Evolutionary conservation across 345 rosid genomes (phyloP), one percentile per base, ranked within the genome.

Genomic region (Gossypioides kirkii): DNA sequence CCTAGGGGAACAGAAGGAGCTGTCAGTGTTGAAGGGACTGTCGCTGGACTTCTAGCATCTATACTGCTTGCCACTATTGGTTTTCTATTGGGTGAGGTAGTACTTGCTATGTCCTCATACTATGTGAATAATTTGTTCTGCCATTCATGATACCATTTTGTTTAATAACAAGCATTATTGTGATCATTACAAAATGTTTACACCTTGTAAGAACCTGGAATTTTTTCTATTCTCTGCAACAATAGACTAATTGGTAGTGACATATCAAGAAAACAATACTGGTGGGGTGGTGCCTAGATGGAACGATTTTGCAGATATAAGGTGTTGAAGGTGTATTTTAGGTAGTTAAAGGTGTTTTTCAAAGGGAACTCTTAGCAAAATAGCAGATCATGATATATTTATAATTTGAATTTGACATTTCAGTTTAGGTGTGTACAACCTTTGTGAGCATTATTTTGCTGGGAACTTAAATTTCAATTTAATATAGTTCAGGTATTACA

Each of bases 1-100:
- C 98, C 98, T 60, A 86, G 94, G 79, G 99, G 98, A 79, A 91
- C 98, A 0, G 99, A 95, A 81, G 99, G 99, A 62, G 99, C 98
- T 76, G 86, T 95, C 63, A 92, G 98, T 81, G 79, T 84, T 74
- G 99, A 95, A 83, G 99, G 99, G 86, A 95, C 99, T 43, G 52
- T 88, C 22, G 90, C 97, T 74, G 99, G 99, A 74, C 80, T 95
- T 72, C 60, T 95, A 25, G 98, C 96, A 58, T 89, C 99, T 32
- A 70, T 88, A 49, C 60, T 80, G 74, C 92, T 95, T 78, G 96
- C 99, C 71, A 79, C 76, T 1, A 69, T 86, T 83, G 88, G 90
- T 47, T 86, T 82, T 83, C 83, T 89, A 58, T 60, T 83, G 65
- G 94, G 90, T 58, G 82, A 86, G 98, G 99, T 95, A 87, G 59